These are phyloP conservation scores for Phytophthora sp. DNA, from an alignment of 352 stramenopile genomes.

Conservation along the genomic window DNA sequence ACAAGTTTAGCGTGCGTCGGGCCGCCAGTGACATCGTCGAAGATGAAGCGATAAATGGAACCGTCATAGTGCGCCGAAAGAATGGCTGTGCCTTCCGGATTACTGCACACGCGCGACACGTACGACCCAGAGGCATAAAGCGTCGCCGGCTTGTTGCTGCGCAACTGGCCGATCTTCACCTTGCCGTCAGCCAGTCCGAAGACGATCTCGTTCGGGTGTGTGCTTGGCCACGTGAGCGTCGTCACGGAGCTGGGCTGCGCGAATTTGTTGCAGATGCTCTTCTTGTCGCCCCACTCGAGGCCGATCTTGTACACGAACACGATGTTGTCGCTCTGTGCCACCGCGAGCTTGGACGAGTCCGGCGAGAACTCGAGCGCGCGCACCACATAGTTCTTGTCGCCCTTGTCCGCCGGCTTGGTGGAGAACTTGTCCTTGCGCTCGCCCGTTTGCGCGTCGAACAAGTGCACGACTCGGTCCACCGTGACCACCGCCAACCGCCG, in stretches of 20 bases:
- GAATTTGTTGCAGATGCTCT: constrained; percentile 97
- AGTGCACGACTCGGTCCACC: constrained; percentile 92
- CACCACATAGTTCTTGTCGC: constrained; percentile 95
- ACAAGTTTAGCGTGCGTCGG: constrained; percentile 88
- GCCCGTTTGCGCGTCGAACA: constrained; percentile 93
- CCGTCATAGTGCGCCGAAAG: constrained; percentile 93
- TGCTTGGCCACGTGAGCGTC: constrained; percentile 89
- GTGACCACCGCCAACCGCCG: constrained; percentile 92
- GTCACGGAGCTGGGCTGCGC: constrained; percentile 85
- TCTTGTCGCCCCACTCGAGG: constrained; percentile 94
- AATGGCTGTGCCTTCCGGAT: constrained; percentile 86
- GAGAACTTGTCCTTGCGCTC: constrained; percentile 96
- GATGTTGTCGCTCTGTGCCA: constrained; percentile 97
- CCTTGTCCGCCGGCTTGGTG: constrained; percentile 95
- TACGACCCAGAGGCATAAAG: constrained; percentile 90
- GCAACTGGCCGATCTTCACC: constrained; percentile 93
- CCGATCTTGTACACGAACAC: constrained; percentile 97
- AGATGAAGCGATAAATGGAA: constrained; percentile 93
- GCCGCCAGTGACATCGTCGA: constrained; percentile 86
- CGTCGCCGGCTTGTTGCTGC: constrained; percentile 92
- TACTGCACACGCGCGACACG: constrained; percentile 84
- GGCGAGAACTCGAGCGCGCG: constrained; percentile 92
- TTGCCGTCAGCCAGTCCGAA: constrained; percentile 95
- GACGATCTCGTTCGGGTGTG: constrained; percentile 93
- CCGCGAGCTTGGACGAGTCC: constrained; percentile 93